phyloP scores from a whole-genome alignment of 192 early-diverging fungal species.

The Cladochytrium replicatum region DNA sequence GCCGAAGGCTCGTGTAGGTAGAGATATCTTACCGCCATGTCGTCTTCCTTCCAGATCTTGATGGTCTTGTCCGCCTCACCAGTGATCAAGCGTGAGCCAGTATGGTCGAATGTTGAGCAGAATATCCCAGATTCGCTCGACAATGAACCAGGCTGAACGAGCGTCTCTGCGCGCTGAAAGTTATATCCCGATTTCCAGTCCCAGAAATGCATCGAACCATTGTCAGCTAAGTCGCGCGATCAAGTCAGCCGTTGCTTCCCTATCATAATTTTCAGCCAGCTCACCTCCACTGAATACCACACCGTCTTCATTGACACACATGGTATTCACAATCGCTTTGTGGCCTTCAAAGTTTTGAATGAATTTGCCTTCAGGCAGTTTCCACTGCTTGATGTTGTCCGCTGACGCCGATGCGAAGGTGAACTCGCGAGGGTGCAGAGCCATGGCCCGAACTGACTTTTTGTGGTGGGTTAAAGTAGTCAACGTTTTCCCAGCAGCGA shows the following conservation, averaged over 20 bases:
- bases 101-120: slow-evolving; percentile 88
- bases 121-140: slow-evolving; percentile 95
- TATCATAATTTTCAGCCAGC: too few species aligned
- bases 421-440: slow-evolving; percentile 88
- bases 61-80: slow-evolving; percentile 99
- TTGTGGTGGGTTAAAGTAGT: slow-evolving; percentile 95
- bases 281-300: slow-evolving; percentile 89
- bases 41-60: slow-evolving; percentile 93
- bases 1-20: too few species aligned
- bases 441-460: slow-evolving; percentile 85
- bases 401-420: slow-evolving; percentile 75
- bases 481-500: slow-evolving; percentile 93
- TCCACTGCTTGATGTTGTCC: slow-evolving; percentile 96
- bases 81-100: slow-evolving; percentile 90
- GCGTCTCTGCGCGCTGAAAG: slow-evolving; percentile 81
- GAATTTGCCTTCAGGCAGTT: slow-evolving; percentile 88
- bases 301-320: slow-evolving; percentile 81
- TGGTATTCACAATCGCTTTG: slow-evolving; percentile 79
- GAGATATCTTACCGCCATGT: slow-evolving; percentile 54
- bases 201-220: slow-evolving; percentile 94
- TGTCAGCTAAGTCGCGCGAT: slow-evolving; percentile 55
- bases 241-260: too few species aligned
- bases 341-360: slow-evolving; percentile 88
- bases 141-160: slow-evolving; percentile 90
- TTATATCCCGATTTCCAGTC: slow-evolving; percentile 94